These are phyloP conservation scores for Lichtheimia ramosa DNA, from an alignment of 371 early-diverging fungal genomes.

Conservation along the genomic window DNA sequence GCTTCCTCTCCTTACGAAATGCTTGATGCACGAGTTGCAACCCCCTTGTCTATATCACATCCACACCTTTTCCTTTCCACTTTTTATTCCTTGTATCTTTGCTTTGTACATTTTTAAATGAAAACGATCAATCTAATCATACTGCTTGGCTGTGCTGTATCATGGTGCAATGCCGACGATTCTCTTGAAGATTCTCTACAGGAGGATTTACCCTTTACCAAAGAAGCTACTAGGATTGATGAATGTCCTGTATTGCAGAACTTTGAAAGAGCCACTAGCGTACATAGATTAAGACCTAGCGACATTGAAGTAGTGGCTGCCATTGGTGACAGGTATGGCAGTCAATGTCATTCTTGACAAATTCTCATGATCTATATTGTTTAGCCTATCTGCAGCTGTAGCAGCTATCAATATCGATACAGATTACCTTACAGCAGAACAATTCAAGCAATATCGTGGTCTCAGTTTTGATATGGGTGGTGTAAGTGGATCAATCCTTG, in stretches of 20 bases:
- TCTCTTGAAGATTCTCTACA: no score
- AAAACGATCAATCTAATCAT: neutral
- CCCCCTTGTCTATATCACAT: neutral
- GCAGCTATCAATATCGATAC: constrained; percentile 25
- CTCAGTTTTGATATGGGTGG: constrained; percentile 32
- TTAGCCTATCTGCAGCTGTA: constrained; percentile 34
- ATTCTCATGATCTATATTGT: neutral
- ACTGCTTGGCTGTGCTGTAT: no score
- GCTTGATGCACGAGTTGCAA: no score
- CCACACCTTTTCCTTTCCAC: neutral
- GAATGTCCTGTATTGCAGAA: constrained; percentile 1
- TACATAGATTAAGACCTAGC: constrained; percentile 18
- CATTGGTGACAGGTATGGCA: constrained; percentile 33
- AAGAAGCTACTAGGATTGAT: neutral
- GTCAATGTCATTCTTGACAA: neutral
- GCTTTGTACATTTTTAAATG: neutral
- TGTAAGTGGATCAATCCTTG: constrained; percentile 14
- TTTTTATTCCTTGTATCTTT: neutral
- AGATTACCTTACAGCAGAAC: constrained; percentile 7
- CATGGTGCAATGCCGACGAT: no score
- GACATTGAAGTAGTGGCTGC: constrained; percentile 21
- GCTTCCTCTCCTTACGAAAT: no score
- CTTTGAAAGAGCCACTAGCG: constrained; percentile 6
- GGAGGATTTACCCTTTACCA: no score
- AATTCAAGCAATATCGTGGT: constrained; percentile 34